phyloP scores from a whole-genome alignment of 768 basidiomycete species.

The Artomyces pyxidatus region DNA sequence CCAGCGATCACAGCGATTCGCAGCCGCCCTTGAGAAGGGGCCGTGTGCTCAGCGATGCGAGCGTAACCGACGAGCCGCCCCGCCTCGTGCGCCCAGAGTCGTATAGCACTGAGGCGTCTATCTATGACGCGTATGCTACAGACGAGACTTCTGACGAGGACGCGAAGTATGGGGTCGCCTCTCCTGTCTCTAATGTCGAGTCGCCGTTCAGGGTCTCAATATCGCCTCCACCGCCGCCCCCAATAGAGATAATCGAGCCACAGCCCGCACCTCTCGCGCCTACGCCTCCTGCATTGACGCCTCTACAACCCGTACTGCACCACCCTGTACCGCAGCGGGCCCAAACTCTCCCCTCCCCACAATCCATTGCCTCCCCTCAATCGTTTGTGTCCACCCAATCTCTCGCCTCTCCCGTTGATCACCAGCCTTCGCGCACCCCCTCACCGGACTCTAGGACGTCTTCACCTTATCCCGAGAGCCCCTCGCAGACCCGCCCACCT shows the following conservation, averaged over 20 bases:
- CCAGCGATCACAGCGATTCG: slow-evolving; percentile 27
- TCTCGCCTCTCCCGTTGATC: slow-evolving; percentile 34
- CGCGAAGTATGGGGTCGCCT: background rate
- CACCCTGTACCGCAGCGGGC: slow-evolving; percentile 18
- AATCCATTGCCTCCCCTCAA: too few relatives aligned
- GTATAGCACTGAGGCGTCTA: slow-evolving; percentile 72
- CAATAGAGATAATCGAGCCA: slow-evolving; percentile 4
- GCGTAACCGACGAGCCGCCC: slow-evolving; percentile 24
- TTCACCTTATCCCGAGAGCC: slow-evolving; percentile 18
- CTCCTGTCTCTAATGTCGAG: slow-evolving; percentile 2
- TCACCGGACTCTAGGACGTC: slow-evolving; percentile 34
- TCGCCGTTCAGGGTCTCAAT: slow-evolving; percentile 9
- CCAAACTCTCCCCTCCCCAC: slow-evolving; percentile 10
- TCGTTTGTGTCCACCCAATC: too few relatives aligned
- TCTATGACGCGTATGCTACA: slow-evolving; percentile 77
- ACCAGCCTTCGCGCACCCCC: slow-evolving; percentile 42
- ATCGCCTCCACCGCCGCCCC: slow-evolving; percentile 7
- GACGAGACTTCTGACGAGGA: slow-evolving; percentile 39
- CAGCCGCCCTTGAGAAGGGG: slow-evolving; percentile 30
- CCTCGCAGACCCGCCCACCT: slow-evolving; percentile 21
- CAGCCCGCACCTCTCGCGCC: background rate
- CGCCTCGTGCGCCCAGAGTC: slow-evolving; percentile 48
- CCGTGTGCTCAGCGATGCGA: slow-evolving; percentile 39
- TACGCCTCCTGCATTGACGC: slow-evolving; percentile 4
- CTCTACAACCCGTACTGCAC: background rate